Base-by-base conservation (phyloP, 257 asterid species). In the Penstemon eatonii region DNA sequence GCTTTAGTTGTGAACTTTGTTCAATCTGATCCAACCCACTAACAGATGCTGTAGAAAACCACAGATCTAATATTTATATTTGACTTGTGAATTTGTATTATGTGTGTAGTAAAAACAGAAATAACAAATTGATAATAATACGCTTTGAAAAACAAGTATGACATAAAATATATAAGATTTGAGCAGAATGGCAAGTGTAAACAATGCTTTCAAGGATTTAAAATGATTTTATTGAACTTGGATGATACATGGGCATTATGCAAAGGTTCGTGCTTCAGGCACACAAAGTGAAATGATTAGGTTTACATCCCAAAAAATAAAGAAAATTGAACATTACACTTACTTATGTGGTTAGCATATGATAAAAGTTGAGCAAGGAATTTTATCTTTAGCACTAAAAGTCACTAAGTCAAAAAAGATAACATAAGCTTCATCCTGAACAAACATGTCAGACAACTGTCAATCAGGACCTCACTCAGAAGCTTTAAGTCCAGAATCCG, bases 11-110 rank as follows among this genome's bases (percentile, higher is more conserved):
- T 44, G 83, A 77, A 74, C 71, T 75, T 73, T 82, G 85, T 49
- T 89, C 92, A 41, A 80, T 79, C 77, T 83, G 94, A 64, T 87
- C 90, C 75, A 67, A 56, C 73, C 82, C 90, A 74, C 87, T 76
- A 69, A 72, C 77, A 74, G 89, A 79, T 75, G 82, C 96, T 87
- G 87, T 61, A 67, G 77, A 74, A 67, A 54, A 71, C 15, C 75
- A 78, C 5, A 8, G 8, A 69, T 49, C 5, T 56, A 54, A 52
- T 46, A 70, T 44, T 42, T 42, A 50, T 62, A 63, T 73, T 51
- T 10, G 65, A 49, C 44, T 71, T 52, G 10, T 18, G 60, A 7
- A 62, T 15, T 18, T 43, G 46, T 19, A 50, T n/a, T 5, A 15
- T 60, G 58, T 54, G 45, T 41, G 41, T 56, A 2, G 36, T 39